phyloP scores from a whole-genome alignment of 805 yeast species.

The Zygotorulaspora danielsina region DNA sequence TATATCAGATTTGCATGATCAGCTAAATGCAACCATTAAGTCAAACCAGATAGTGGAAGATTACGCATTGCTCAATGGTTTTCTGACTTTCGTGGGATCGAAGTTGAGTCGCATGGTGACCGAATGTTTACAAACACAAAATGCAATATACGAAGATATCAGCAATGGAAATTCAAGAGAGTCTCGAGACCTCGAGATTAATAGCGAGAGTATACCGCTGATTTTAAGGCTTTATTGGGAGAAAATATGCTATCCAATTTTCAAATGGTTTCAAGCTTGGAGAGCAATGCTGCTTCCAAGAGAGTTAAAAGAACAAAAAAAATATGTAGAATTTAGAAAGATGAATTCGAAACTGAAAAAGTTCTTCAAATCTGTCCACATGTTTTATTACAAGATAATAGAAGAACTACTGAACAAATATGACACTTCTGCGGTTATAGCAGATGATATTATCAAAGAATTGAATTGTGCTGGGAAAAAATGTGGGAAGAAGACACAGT shows the following conservation, averaged over 20 bases:
- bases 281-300: slow-evolving; percentile 19
- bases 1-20: slow-evolving; percentile 20
- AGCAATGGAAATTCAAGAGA: slow-evolving; percentile 3
- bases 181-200: slow-evolving; percentile 2
- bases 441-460: slow-evolving; percentile 10
- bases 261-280: slow-evolving; percentile 50
- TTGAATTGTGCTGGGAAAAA: slow-evolving; percentile 5
- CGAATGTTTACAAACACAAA: slow-evolving; percentile 11
- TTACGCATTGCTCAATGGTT: slow-evolving; percentile 28
- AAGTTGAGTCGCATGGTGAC: slow-evolving; percentile 21
- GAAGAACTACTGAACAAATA: slow-evolving; percentile 11
- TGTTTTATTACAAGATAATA: slow-evolving; percentile 46
- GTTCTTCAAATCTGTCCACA: slow-evolving; percentile 43
- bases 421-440: slow-evolving; percentile 14
- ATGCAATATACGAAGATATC: slow-evolving; percentile 6
- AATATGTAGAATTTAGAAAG: slow-evolving; percentile 54
- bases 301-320: slow-evolving; percentile 19
- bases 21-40: slow-evolving; percentile 24
- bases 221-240: slow-evolving; percentile 54
- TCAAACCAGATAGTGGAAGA: slow-evolving; percentile 28
- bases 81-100: slow-evolving; percentile 29
- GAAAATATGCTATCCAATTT: slow-evolving; percentile 59
- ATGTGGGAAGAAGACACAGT: neutral
- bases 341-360: slow-evolving; percentile 49
- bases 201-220: slow-evolving; percentile 15